These are phyloP conservation scores for Erysiphe pulchra DNA, from an alignment of 2,329 filamentous ascomycete genomes.

Conservation along the genomic window DNA sequence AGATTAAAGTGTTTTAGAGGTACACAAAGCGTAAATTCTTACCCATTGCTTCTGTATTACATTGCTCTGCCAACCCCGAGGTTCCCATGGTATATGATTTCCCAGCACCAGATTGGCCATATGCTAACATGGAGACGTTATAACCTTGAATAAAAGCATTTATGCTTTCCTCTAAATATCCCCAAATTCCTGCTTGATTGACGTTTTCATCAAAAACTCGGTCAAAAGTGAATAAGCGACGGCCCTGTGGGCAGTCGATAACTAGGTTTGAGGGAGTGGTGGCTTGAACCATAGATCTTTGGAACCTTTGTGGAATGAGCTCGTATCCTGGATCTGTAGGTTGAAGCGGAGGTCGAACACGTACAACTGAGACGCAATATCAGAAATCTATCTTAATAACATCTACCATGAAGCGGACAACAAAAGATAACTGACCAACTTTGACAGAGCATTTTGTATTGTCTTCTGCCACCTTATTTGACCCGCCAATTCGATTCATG, in stretches of 20 bases:
- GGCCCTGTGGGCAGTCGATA: conserved; percentile 76
- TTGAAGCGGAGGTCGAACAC: conserved; percentile 67
- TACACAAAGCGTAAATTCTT: conserved; percentile 16
- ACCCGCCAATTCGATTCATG: conserved; percentile 41
- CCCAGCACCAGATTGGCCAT: conserved; percentile 89
- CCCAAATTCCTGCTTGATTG: conserved; percentile 74
- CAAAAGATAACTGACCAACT: conserved; percentile 48
- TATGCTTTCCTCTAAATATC: conserved; percentile 78
- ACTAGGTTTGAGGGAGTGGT: conserved; percentile 62
- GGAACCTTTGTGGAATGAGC: conserved; percentile 84
- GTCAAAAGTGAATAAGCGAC: conserved; percentile 91
- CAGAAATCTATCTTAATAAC: conserved; percentile 1
- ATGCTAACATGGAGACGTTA: conserved; percentile 92
- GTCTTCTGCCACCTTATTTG: conserved; percentile 70
- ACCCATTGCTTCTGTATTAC: conserved; percentile 51
- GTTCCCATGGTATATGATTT: conserved; percentile 99
- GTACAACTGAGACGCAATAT: conserved; percentile 38
- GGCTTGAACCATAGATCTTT: conserved; percentile 75
- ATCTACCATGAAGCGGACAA: background rate
- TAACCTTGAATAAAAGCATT: conserved; percentile 82
- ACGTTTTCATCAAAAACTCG: conserved; percentile 71
- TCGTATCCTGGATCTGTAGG: conserved; percentile 77
- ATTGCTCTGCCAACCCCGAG: conserved; percentile 57
- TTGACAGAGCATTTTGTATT: conserved; percentile 77
- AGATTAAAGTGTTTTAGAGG: background rate